Conservation (phyloP, 2,329 filamentous ascomycete species). For the Fusarium sp. region DNA sequence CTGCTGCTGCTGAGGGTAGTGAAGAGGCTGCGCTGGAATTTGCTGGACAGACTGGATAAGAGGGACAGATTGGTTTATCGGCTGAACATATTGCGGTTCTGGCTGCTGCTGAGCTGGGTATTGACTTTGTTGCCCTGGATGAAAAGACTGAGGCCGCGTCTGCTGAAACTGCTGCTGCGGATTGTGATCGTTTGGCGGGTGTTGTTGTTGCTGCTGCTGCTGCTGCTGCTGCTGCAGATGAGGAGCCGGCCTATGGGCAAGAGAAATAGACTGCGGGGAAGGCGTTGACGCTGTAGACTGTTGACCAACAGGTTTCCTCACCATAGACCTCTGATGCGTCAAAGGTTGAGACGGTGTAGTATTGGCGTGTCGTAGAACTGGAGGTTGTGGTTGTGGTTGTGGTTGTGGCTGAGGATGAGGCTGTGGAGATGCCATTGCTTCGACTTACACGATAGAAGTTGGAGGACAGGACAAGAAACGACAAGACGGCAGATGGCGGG, state of each 20-base stretch:
- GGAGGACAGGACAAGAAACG: constrained; percentile 18
- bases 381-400: constrained; percentile 11
- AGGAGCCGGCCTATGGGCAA: constrained; percentile 20
- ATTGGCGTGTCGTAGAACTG: constrained; percentile 2
- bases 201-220: constrained; percentile 15
- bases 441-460: constrained; percentile 15
- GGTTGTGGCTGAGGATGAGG: constrained; percentile 23
- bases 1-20: constrained; percentile 1
- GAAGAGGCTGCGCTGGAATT: constrained; percentile 1
- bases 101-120: constrained; percentile 3
- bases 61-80: not conserved
- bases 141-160: constrained; percentile 14
- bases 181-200: constrained; percentile 3
- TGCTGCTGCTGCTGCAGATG: constrained; percentile 12
- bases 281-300: not conserved
- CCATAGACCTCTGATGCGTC: constrained; percentile 26
- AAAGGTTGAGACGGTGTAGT: constrained; percentile 16
- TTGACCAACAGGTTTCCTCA: constrained; percentile 23
- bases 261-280: constrained; percentile 8
- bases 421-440: constrained; percentile 28
- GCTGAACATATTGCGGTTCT: not conserved
- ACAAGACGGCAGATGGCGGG: constrained; percentile 21
- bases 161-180: constrained; percentile 17
- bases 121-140: constrained; percentile 13
- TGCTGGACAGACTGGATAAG: not conserved